Evolutionary conservation across 257 asterid genomes (phyloP).

Genomic region (Przewalskia tangutica): DNA sequence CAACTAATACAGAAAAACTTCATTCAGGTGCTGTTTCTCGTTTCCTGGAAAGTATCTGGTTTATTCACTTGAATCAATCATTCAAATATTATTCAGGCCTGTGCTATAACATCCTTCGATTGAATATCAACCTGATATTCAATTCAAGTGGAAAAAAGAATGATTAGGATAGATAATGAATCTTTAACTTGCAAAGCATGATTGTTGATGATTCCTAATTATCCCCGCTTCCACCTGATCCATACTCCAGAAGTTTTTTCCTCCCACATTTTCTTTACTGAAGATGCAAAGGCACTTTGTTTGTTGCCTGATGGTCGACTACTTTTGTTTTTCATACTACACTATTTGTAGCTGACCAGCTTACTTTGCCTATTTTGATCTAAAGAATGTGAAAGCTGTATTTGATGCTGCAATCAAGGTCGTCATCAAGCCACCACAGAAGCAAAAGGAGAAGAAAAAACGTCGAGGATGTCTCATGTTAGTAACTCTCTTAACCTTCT

Average conservation of each 20-base stretch:
- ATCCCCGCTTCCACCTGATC: neutral
- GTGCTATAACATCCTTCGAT: neutral
- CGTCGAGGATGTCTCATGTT: conserved; percentile 58
- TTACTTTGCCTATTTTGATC: neutral
- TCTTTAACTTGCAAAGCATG: neutral
- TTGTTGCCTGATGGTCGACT: neutral
- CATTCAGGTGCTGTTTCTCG: neutral
- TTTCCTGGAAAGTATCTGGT: neutral
- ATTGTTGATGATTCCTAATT: neutral
- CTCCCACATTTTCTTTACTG: neutral
- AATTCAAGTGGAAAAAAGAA: neutral
- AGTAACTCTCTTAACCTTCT: conserved; percentile 23
- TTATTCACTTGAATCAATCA: neutral
- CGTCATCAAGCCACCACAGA: conserved; percentile 84
- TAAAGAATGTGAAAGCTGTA: conserved; percentile 79
- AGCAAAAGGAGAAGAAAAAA: conserved; percentile 64
- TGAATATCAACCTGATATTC: neutral
- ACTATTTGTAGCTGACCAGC: neutral
- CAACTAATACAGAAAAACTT: neutral
- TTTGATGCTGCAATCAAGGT: conserved; percentile 87
- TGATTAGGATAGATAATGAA: neutral
- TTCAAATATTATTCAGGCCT: neutral
- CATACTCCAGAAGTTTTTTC: neutral
- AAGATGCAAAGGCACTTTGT: neutral
- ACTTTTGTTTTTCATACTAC: neutral